phyloP scores from a whole-genome alignment of 208 protist genomes.

The Naegleria gruberi region DNA sequence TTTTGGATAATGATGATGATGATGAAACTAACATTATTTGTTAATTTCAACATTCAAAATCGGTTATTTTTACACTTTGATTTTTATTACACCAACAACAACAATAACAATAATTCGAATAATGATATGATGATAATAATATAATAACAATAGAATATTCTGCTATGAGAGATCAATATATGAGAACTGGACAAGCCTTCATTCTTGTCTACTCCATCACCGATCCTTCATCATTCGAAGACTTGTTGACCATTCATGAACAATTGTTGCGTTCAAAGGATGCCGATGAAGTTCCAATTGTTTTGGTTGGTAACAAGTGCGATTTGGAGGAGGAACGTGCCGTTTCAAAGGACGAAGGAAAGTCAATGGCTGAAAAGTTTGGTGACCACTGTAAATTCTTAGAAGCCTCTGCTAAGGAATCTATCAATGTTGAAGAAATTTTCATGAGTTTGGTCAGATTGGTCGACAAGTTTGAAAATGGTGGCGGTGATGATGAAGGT shows the following conservation, averaged over 20 bases:
- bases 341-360: slow-evolving; percentile 40
- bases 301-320: slow-evolving; percentile 60
- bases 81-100: too few relatives aligned
- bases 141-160: too few relatives aligned
- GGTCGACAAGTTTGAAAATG: slow-evolving; percentile 10
- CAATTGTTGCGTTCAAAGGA: slow-evolving; percentile 57
- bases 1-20: too few relatives aligned
- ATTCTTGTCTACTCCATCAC: slow-evolving; percentile 52
- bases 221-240: slow-evolving; percentile 42
- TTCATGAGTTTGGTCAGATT: slow-evolving; percentile 42
- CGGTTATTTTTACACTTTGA: too few relatives aligned
- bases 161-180: slow-evolving; percentile 44
- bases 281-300: slow-evolving; percentile 43
- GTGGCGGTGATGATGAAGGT: background rate
- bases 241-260: slow-evolving; percentile 42
- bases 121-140: too few relatives aligned
- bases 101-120: too few relatives aligned
- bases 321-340: slow-evolving; percentile 59
- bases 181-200: slow-evolving; percentile 51
- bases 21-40: too few relatives aligned
- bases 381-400: slow-evolving; percentile 36
- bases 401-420: slow-evolving; percentile 50
- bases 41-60: too few relatives aligned
- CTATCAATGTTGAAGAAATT: slow-evolving; percentile 44
- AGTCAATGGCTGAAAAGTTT: slow-evolving; percentile 11